Base-by-base conservation (phyloP, 1,139 yeast species). In the Magnusiomyces suaveolens region DNA sequence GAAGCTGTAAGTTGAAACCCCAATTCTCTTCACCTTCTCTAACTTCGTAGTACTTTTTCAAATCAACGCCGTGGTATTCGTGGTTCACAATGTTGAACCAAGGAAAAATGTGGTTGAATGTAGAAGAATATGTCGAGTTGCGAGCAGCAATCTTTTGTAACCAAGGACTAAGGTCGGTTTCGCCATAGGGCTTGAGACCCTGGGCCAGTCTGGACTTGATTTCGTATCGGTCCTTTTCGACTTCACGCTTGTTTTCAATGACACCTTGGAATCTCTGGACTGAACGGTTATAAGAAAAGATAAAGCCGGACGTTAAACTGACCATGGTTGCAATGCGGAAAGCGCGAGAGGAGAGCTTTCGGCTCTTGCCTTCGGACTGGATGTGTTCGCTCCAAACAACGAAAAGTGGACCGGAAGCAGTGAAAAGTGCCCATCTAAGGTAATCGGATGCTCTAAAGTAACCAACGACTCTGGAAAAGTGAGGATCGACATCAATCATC, bases 41-140 rank as follows among this genome's bases (percentile, higher is more conserved):
- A 53, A 76, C 78, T 69, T 81, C 87, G 68, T 83, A 83, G 69
- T 84, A 84, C 67, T 80, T 83, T 62, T 77, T 74, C 57, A 84
- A 74, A 66, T 83, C 84, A 56, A 85, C 83, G 41, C 94, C 95
- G 69, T 87, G 96, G 72, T 82, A 84, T 63, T 87, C 89, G 70
- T 87, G 96, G 66, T 82, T 73, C 51, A 83, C 89, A 60, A 85
- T 73, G 72, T 87, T 87, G 75, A 87, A 86, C 89, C 90, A 84
- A 43, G 95, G 95, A 64, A 87, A 71, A 60, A 85, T 67, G 56
- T 83, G 81, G 64, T 83, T 67, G 56, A 77, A 72, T 57, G 80
- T 70, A 64, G 81, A 82, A 10, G 95, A 81, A 67, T 82, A 83
- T 63, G 83, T 86, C 25, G 95, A 84, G 75, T 86, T 84, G 73